Evolutionary conservation across 2,329 filamentous ascomycete genomes (phyloP).

Genomic region (Penicillium janthinellum): DNA sequence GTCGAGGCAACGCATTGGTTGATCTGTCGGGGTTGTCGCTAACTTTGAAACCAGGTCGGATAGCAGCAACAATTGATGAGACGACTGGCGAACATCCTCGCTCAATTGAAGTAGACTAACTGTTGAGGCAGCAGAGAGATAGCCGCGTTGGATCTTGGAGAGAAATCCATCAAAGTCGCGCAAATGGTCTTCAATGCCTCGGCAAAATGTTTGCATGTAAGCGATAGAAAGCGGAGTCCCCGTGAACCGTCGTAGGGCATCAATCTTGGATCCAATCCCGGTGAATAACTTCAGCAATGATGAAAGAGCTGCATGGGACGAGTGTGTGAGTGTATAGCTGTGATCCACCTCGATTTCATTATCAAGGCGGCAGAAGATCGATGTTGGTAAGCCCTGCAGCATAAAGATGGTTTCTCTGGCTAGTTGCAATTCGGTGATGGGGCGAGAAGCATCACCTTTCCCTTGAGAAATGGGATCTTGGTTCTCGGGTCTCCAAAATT

Average conservation of each 20-base stretch:
- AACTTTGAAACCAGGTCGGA: constrained; percentile 64
- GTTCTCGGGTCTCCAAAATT: constrained; percentile 51
- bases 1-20: constrained; percentile 75
- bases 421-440: constrained; percentile 70
- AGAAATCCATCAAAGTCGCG: constrained; percentile 60
- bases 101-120: constrained; percentile 69
- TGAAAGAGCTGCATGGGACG: constrained; percentile 34
- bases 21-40: constrained; percentile 44
- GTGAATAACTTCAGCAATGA: constrained; percentile 48
- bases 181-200: constrained; percentile 62
- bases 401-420: constrained; percentile 82
- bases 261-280: constrained; percentile 51
- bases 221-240: constrained; percentile 52
- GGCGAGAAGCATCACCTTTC: constrained; percentile 26
- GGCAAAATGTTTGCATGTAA: constrained; percentile 71
- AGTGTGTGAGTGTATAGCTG: constrained; percentile 39
- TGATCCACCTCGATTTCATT: constrained; percentile 40
- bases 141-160: constrained; percentile 61
- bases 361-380: constrained; percentile 60
- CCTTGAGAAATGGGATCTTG: constrained; percentile 13
- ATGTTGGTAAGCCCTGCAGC: constrained; percentile 76
- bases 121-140: constrained; percentile 57
- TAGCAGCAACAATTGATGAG: constrained; percentile 62
- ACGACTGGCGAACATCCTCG: constrained; percentile 56
- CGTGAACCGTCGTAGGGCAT: constrained; percentile 53